Percentiles rank a stretch among this genome's conserved stretches.
phyloP scores from a whole-genome alignment of 2,329 filamentous ascomycete genomes.

The Venturia asperata region DNA sequence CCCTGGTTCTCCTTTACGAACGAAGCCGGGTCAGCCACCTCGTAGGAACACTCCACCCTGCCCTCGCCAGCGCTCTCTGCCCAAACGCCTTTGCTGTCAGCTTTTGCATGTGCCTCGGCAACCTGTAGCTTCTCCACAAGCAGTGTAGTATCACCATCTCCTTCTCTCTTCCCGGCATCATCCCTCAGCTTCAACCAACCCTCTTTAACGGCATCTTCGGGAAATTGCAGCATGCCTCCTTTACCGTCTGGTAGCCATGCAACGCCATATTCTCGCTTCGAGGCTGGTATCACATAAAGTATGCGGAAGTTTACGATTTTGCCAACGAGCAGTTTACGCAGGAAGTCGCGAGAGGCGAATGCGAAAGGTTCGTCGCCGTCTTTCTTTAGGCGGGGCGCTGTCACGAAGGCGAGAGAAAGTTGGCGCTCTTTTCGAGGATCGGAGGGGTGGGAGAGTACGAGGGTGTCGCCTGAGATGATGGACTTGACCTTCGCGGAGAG shows the following conservation, averaged over 20 bases:
- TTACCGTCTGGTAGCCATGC: constrained; percentile 70
- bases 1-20: constrained; percentile 82
- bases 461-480: constrained; percentile 86
- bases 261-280: constrained; percentile 79
- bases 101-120: constrained; percentile 70
- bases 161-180: constrained; percentile 84
- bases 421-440: constrained; percentile 77
- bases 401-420: constrained; percentile 86
- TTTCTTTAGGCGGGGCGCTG: constrained; percentile 75
- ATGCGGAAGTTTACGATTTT: constrained; percentile 80
- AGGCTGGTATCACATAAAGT: constrained; percentile 77
- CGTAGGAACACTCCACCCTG: constrained; percentile 70
- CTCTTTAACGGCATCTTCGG: constrained; percentile 75
- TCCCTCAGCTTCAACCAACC: constrained; percentile 93
- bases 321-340: constrained; percentile 76
- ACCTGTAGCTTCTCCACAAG: constrained; percentile 71
- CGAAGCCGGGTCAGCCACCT: constrained; percentile 62
- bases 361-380: constrained; percentile 89
- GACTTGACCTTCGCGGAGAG: constrained; percentile 78
- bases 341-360: constrained; percentile 89
- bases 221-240: constrained; percentile 46
- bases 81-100: constrained; percentile 77
- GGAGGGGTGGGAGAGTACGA: constrained; percentile 73
- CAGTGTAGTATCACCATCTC: constrained; percentile 63
- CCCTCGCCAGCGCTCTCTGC: constrained; percentile 48